Base-by-base conservation (phyloP, 768 basidiomycete genomes). In the Crassisporium funariophilum region DNA sequence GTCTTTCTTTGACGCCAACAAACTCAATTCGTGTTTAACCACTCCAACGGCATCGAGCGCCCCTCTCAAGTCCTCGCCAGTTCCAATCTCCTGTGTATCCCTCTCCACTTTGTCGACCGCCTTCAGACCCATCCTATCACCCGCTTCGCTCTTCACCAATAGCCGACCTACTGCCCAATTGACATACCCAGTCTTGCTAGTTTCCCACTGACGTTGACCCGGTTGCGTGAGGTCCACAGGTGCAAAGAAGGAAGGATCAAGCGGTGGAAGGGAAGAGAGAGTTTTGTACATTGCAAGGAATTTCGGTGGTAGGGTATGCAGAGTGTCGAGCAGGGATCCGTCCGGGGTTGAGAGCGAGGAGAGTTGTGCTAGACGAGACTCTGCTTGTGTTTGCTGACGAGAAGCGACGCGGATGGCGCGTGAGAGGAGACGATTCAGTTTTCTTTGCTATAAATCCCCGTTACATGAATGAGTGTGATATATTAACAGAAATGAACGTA, bases 161-260 rank as follows among this genome's bases (percentile, higher is more conserved):
- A 87, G 62, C 61, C 82, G 79, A 15, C 70, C 70, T 1, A 83
- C 70, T 0, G 86, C 89, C 91, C 91, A 94, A 49, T 82, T 82
- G 4, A 85, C 60, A 62, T 93, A 94, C 4, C 88, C 90, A 1
- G 77, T 74, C 60, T 79, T 78, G 62, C 78, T 82, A 27, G 81
- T 78, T 67, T 92, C 88, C 90, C 91, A 93, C 8, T 77, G 77
- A 31, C 83, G 78, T 61, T 88, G 88, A 0, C 86, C 83, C 0
- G 83, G 79, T 47, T 83, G 79, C 3, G 73, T 56, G 19, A 69
- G 60, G 19, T 73, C 65, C 24, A 71, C 57, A 17, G 73, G 63
- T 8, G 70, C 61, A 19, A 72, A 62, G 6, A 76, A 67, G 3
- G 62, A 57, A 4, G 67, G 52, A 44, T 73, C 69, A 34, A 76